Conservation (phyloP, 331 rosid genomes). For the Pyracantha coccinea region DNA sequence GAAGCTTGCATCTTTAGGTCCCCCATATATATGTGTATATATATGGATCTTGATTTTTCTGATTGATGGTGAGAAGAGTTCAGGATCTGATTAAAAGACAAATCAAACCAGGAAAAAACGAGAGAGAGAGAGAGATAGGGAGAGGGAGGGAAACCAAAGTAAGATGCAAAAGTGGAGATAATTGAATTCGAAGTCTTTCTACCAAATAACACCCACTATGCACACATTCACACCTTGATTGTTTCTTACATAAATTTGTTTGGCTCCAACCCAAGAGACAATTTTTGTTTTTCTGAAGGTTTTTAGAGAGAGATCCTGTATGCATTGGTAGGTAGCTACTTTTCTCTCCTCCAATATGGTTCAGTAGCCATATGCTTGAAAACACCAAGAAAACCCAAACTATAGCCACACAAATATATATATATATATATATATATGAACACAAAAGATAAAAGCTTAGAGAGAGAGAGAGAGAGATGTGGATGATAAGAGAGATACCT, state of each 20-base stretch:
- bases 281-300: conserved; percentile 32
- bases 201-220: conserved; percentile 3
- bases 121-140: conserved; percentile 2
- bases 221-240: conserved; percentile 18
- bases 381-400: conserved; percentile 41
- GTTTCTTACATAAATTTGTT: conserved; percentile 39
- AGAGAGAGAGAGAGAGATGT: conserved; percentile 28
- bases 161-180: conserved; percentile 19
- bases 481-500: conserved; percentile 43
- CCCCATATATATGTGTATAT: background rate
- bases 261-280: conserved; percentile 86
- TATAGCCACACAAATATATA: conserved; percentile 37
- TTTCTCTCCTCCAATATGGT: conserved; percentile 29
- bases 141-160: conserved; percentile 3
- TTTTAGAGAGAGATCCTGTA: conserved; percentile 38
- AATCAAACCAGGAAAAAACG: conserved; percentile 5
- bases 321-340: conserved; percentile 21
- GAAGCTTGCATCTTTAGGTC: conserved; percentile 9
- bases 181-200: too few relatives aligned
- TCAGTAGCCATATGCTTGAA: conserved; percentile 34
- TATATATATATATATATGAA: conserved; percentile 34
- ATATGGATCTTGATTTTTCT: conserved; percentile 32
- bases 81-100: conserved; percentile 8
- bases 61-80: conserved; percentile 2
- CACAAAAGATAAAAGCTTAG: conserved; percentile 38